Conservation (phyloP, 2,329 filamentous ascomycete species). For the Albifimbria verrucaria region DNA sequence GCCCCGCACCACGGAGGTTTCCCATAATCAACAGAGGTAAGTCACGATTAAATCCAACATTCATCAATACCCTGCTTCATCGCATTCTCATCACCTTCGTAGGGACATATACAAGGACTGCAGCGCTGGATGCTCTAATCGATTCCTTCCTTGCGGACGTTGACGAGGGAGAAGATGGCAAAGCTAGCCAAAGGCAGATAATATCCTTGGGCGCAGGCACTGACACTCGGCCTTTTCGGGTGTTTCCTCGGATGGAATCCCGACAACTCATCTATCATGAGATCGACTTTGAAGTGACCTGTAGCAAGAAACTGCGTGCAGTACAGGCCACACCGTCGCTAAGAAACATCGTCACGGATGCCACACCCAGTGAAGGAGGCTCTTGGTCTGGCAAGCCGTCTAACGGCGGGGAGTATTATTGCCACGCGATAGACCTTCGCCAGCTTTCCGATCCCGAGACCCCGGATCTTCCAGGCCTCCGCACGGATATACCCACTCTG, state of each 20-base stretch:
- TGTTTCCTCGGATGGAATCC: slow-evolving; percentile 48
- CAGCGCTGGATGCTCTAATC: slow-evolving; percentile 76
- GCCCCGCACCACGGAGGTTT: slow-evolving; percentile 59
- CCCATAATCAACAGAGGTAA: slow-evolving; percentile 93
- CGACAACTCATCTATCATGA: slow-evolving; percentile 75
- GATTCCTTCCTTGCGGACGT: slow-evolving; percentile 59
- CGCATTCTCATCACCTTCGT: slow-evolving; percentile 3
- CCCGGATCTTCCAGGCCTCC: slow-evolving; percentile 35
- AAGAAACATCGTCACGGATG: slow-evolving; percentile 33
- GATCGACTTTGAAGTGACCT: slow-evolving; percentile 79
- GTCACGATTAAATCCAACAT: slow-evolving; percentile 10
- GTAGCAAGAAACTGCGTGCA: slow-evolving; percentile 59
- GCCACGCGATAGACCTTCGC: slow-evolving; percentile 70
- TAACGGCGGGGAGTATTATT: slow-evolving; percentile 43
- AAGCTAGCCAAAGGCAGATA: slow-evolving; percentile 60
- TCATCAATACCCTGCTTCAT: background rate
- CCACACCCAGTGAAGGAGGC: slow-evolving; percentile 23
- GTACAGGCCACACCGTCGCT: slow-evolving; percentile 45
- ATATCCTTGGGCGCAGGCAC: slow-evolving; percentile 91
- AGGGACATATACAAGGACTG: slow-evolving; percentile 93
- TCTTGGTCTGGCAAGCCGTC: slow-evolving; percentile 42
- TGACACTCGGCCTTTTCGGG: slow-evolving; percentile 81
- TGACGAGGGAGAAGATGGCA: slow-evolving; percentile 18
- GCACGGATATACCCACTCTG: slow-evolving; percentile 68
- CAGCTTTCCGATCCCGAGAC: slow-evolving; percentile 35